Evolutionary conservation across 129 eudicot genomes (phyloP), one percentile per base, ranked within the genome.

Genomic region (Chrysanthemum makinoi): DNA sequence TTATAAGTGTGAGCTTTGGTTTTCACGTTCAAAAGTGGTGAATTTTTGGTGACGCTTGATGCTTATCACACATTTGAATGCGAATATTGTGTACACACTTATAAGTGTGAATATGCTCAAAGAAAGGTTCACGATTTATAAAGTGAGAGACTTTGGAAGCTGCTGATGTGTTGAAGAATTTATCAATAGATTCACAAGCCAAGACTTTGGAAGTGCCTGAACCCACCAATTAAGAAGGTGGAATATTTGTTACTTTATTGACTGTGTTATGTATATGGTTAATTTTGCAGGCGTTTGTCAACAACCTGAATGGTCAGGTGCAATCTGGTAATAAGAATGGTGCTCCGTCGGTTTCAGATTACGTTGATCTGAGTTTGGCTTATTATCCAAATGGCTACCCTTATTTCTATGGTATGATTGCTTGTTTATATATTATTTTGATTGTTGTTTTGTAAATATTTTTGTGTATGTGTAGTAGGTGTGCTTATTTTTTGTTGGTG

Each of bases 111-210:
- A 22, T 22, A 22, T 22, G 24, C 24, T 22, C 1, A 22, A 22
- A 22, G 1, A 22, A 22, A 22, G 1, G 24, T 22, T 22, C 24
- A 22, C 24, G 24, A 1, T 22, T 22, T 22, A 22, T 22, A 22
- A 22, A 22, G 24, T 22, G 24, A 1, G 24, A 0, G 1, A 22
- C 24, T 22, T 22, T 22, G 24, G 98, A 93, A 73, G 79, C 95
- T 58, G 83, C 90, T 39, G 95, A 75, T 71, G 82, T 89, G 85
- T 53, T 93, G 76, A 88, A 93, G 70, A 89, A 87, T 18, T 44
- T 93, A 22, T 82, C 96, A 2, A 60, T 89, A 77, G 98, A 93
- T 73, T 51, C 96, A 12, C 89, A 80, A 58, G 14, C 83, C 6
- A 93, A 89, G 72, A 39, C 80, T 53, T 56, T 80, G 59, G 95